phyloP scores from a whole-genome alignment of 2,329 filamentous ascomycete genomes.

The Talaromyces sp. region DNA sequence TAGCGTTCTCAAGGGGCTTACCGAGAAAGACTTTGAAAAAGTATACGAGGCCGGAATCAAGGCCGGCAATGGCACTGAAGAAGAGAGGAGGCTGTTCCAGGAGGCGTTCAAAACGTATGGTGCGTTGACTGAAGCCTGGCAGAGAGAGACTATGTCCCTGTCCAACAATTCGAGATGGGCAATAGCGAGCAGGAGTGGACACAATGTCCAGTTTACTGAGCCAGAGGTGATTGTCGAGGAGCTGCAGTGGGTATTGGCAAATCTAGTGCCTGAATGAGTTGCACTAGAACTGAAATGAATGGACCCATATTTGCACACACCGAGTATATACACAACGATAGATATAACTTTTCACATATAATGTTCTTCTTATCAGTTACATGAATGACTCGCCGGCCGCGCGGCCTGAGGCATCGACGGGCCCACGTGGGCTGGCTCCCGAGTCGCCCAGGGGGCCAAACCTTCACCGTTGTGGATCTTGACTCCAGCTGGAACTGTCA shows the following conservation, averaged over 20 bases:
- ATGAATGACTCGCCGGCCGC: no score
- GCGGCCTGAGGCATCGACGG: not conserved
- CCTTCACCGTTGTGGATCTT: not conserved
- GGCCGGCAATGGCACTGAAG: slow-evolving; percentile 16
- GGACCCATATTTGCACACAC: no score
- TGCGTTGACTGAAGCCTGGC: slow-evolving; percentile 12
- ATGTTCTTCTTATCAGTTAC: no score
- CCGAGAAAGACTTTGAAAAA: slow-evolving; percentile 16
- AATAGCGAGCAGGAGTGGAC: slow-evolving; percentile 12
- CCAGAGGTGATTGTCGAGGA: slow-evolving; percentile 15
- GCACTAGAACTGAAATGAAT: no score
- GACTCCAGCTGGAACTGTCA: not conserved
- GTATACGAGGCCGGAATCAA: slow-evolving; percentile 18
- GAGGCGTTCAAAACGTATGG: slow-evolving; percentile 11
- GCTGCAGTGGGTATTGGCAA: slow-evolving; percentile 14
- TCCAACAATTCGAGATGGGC: slow-evolving; percentile 13
- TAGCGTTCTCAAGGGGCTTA: slow-evolving; percentile 23
- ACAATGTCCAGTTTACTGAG: slow-evolving; percentile 16
- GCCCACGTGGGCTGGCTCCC: not conserved
- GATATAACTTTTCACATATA: no score
- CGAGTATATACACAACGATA: no score
- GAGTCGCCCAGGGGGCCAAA: not conserved
- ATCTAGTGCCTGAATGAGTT: not conserved
- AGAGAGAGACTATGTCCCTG: slow-evolving; percentile 15
- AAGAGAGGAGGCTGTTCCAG: slow-evolving; percentile 14